Evolutionary conservation across 352 stramenopile genomes (phyloP), one percentile per base, ranked within the genome.

Genomic region (Saprolegnia parasitica): DNA sequence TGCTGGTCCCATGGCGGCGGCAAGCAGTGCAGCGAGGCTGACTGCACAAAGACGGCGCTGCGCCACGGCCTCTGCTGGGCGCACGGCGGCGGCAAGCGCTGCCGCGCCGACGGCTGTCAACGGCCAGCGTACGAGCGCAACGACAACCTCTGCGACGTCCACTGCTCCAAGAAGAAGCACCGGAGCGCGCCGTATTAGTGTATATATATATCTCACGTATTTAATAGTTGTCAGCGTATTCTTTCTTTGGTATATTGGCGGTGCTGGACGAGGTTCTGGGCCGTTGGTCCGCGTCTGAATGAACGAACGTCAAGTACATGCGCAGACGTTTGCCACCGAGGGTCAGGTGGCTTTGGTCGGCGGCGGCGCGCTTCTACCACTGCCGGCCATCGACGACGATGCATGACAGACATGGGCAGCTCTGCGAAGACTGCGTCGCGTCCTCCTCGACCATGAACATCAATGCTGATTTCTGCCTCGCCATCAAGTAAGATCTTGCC

Each of bases 1-100:
- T 91, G 86, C 62, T 93, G 83, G 86, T 88, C 82, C 54, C 86
- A 93, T 24, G 86, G 86, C 23, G 86, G 86, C 74, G 85, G 84
- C 76, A 70, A 74, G 71, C 57, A 87, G 72, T 91, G 83, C 72
- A 84, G 75, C 46, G 79, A 81, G 37, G 74, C 78, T 21, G 75
- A 73, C 37, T 93, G 84, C 71, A 72, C 72, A 52, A 93, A 91
- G 68, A 90, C 81, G 1, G 85, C 85, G 46, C 80, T 93, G 21
- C 90, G 81, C n/a, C 81, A 90, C 46, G 85, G 83, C 40, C 74
- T 89, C 52, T 93, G 85, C 68, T 93, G 85, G 85, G 83, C 83
- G 35, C 85, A 93, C 58, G 85, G 85, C 65, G 85, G 85, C 79
- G 84, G 84, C 90, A 86, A 86, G 71, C 77, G 79, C 40, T 86